Base-by-base conservation (phyloP, 208 protist genomes). In the Leishmania martiniquensis region DNA sequence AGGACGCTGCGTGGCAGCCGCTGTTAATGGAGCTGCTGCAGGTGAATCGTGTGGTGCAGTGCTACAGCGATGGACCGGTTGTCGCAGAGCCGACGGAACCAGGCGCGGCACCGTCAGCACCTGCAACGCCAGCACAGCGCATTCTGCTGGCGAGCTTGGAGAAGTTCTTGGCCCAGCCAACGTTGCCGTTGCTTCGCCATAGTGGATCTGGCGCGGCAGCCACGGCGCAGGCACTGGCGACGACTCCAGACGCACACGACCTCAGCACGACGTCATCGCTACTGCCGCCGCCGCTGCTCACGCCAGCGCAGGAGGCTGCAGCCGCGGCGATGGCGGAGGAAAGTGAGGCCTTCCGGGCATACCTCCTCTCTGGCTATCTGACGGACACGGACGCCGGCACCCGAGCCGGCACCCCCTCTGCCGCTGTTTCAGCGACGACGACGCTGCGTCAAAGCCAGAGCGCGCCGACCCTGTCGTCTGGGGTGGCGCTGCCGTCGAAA, bases 1-100 rank as follows among this genome's bases (percentile, higher is more conserved):
- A 93, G 78, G 87, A 96, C 59, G 88, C 89, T 0, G 88, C 88
- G 17, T 89, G 85, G 81, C 92, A 96, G 78, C 92, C 92, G 32
- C 77, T 96, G 55, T 67, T 94, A 51, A 75, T 96, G 60, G 92
- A 96, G 13, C 39, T 87, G 6, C 75, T 93, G 45, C 63, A 77
- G 68, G 77, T 94, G 54, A 89, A 83, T 15, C 92, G 92, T 6
- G 74, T 96, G 2, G 76, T 96, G 44, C 92, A 96, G 84, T 96
- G 92, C 78, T 94, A 91, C 81, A 74, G 85, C 57, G 89, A 92
- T n/a, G 80, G 72, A 1, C 65, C 79, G 2, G 73, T 34, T 45
- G 34, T 54, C 17, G 12, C 78, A 17, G 68, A 60, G 51, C 25
- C 32, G 12, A 13, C 78, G n/a, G 68, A 60, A 59, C 25, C 32